A percentile compares a stretch with the other conserved stretches of the same genome.
phyloP scores from a whole-genome alignment of 306 rosid genomes.

The Spatholobus suberectus region DNA sequence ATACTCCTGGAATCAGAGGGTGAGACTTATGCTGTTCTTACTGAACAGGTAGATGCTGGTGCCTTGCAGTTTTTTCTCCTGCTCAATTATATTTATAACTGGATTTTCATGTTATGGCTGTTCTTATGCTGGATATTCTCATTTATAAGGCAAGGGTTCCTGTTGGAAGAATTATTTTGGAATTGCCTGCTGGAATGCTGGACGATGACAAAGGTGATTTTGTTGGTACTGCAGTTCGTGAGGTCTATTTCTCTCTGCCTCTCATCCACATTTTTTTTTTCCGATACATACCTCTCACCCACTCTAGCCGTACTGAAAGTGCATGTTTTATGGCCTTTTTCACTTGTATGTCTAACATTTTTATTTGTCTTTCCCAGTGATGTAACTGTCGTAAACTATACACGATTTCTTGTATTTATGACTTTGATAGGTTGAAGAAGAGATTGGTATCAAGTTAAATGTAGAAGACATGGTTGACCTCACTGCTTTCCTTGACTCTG shows the following conservation, averaged over 20 bases:
- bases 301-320: constrained; percentile 16
- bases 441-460: constrained; percentile 75
- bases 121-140: constrained; percentile 41
- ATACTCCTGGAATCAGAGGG: constrained; percentile 84
- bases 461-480: constrained; percentile 83
- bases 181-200: constrained; percentile 98
- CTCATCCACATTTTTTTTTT: background rate
- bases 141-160: constrained; percentile 85
- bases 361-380: constrained; percentile 19
- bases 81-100: background rate
- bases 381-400: background rate
- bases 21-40: constrained; percentile 86
- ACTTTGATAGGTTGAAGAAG: constrained; percentile 84
- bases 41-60: constrained; percentile 74
- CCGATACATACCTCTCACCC: background rate
- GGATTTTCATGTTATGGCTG: constrained; percentile 13
- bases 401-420: constrained; percentile 16
- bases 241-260: constrained; percentile 58
- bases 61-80: background rate
- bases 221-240: constrained; percentile 92
- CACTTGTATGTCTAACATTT: constrained; percentile 16
- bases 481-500: constrained; percentile 76
- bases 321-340: constrained; percentile 6
- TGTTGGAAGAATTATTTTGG: constrained; percentile 77
- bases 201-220: constrained; percentile 82